A percentile compares a stretch with the other conserved stretches of the same genome.
Conservation (phyloP, 225 moss, liverwort and hornwort genomes). For the Polytrichum formosum region DNA sequence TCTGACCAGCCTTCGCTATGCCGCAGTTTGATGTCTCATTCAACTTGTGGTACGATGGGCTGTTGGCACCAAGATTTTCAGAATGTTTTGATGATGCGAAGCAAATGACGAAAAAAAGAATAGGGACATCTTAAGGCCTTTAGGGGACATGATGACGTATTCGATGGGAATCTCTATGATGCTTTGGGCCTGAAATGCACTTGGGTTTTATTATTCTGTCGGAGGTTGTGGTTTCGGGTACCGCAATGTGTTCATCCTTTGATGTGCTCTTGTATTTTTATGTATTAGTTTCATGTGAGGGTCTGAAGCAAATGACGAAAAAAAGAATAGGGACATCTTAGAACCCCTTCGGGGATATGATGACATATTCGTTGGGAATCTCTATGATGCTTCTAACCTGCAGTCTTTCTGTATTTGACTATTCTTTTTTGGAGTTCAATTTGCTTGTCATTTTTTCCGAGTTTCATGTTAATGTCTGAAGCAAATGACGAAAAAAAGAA, state of each 20-base stretch:
- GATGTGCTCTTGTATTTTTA: too few species aligned
- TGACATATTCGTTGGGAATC: conserved; percentile 15
- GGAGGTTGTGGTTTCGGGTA: too few species aligned
- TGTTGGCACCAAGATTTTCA: conserved; percentile 19
- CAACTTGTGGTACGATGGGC: conserved; percentile 31
- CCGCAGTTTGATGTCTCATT: not conserved
- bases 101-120: conserved; percentile 31
- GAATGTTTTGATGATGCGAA: not conserved
- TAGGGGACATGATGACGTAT: conserved; percentile 19
- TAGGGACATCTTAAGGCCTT: conserved; percentile 27
- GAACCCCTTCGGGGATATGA: conserved; percentile 4
- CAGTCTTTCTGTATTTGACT: too few species aligned
- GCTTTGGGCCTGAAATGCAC: not conserved
- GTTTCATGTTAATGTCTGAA: not conserved
- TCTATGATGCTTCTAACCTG: conserved; percentile 1
- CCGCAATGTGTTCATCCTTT: too few species aligned
- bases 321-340: conserved; percentile 39
- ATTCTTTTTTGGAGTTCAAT: too few species aligned
- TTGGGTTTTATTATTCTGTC: too few species aligned
- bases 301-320: conserved; percentile 19
- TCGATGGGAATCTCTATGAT: conserved; percentile 16
- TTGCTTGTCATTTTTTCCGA: too few species aligned
- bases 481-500: conserved; percentile 30
- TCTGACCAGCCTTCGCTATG: conserved; percentile 35
- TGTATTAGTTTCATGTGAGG: too few species aligned